Evolutionary conservation across 192 early-diverging fungal genomes (phyloP), one percentile per base, ranked within the genome.

Genomic region (Coemansia sp.): DNA sequence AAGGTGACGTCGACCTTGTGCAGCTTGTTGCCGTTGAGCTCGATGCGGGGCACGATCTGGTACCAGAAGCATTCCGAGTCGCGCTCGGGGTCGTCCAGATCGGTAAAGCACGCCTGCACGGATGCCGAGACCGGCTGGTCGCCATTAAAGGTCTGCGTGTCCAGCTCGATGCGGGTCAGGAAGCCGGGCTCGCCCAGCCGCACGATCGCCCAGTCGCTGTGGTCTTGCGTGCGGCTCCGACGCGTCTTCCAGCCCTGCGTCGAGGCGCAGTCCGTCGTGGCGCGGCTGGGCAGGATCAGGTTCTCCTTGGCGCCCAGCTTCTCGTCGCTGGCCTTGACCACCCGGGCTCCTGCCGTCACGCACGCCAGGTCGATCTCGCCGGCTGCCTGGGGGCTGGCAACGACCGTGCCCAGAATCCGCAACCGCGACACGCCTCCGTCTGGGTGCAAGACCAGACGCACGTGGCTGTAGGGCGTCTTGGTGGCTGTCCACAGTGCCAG

Each of bases 241-340:
- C 74, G 69, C 3, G 92, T 97, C 69, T 94, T 91, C 94, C 94
- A 97, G 15, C 94, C 94, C 54, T 88, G 87, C 17, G 82, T 84
- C 41, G 40, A 43, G 43, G 53, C 48, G 6, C 18, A n/a, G 31
- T 36, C 37, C 30, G 84, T 80, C 4, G 68, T 67, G 9, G 88
- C 87, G 42, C 85, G 84, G 5, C 85, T 84, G 12, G 87, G 87
- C 46, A 90, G 76, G 42, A 97, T 79, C 38, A 97, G 67, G 59
- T 90, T 88, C 55, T 85, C 84, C 31, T 83, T 85, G 30, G 80
- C 75, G 4, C 90, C 90, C 64, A 71, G 53, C 50, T 42, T 64
- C 26, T 90, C 85, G 63, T 97, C 84, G 53, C 82, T 87, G 16
- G 74, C 81, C 11, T 58, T 53, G 11, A 85, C 78, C 6, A 80